phyloP scores from a whole-genome alignment of 169 alveolate genomes.

The Amoebophrya sp. region DNA sequence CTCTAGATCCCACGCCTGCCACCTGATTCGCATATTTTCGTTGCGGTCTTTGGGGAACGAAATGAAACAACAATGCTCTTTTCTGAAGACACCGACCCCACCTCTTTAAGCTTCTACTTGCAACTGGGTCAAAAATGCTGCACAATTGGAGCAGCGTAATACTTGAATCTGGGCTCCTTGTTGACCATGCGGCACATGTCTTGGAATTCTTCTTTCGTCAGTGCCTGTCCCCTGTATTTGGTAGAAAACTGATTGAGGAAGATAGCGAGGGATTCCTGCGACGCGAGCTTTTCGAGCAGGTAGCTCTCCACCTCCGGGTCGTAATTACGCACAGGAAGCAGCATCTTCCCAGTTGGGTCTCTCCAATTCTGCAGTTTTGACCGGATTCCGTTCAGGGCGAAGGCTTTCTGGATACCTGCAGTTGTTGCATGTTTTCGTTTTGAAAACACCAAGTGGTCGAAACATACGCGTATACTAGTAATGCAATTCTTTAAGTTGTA shows the following conservation, averaged over 20 bases:
- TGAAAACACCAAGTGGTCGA: neutral
- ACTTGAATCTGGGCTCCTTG: neutral
- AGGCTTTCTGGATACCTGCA: neutral
- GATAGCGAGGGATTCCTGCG: neutral
- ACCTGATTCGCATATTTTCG: too few relatives aligned
- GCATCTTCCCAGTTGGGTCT: neutral
- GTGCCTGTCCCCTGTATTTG: neutral
- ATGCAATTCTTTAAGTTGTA: too few relatives aligned
- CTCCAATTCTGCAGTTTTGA: neutral
- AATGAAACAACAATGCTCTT: too few relatives aligned
- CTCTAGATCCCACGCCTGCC: neutral
- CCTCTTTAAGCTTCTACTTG: too few relatives aligned
- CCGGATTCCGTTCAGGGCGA: neutral
- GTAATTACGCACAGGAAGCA: neutral
- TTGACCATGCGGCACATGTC: neutral
- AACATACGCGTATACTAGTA: too few relatives aligned
- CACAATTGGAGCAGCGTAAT: too few relatives aligned
- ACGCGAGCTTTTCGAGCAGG: too few relatives aligned
- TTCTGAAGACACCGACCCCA: too few relatives aligned
- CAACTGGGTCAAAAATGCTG: too few relatives aligned
- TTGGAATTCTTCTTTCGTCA: neutral
- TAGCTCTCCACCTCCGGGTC: too few relatives aligned
- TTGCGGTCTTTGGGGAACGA: too few relatives aligned
- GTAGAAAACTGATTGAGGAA: neutral
- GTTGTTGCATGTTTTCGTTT: neutral